Evolutionary conservation across 1,139 yeast genomes (phyloP), one percentile per base, ranked within the genome.

Genomic region (Hyphopichia fennica): DNA sequence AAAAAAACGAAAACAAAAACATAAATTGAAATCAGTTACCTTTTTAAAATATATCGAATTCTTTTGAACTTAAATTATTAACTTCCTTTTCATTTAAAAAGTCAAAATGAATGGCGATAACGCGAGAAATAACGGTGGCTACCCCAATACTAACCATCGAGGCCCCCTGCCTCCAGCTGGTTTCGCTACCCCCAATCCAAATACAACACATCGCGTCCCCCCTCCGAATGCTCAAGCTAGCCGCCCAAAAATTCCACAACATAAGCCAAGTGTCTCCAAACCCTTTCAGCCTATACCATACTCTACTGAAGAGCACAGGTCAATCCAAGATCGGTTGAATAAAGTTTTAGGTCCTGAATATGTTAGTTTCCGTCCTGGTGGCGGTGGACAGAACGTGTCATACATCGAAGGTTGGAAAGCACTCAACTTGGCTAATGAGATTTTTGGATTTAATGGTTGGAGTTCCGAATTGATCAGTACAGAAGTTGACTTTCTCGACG

Each of bases 291-390:
- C 69, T 3, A 53, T 56, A 2, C 62, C 69, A n/a, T 75, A 72
- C 49, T 55, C 67, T 0, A 53, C 50, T 39, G 74, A 69, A 35
- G 83, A 79, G 44, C 56, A 62, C 14, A 52, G 53, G 6, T 53
- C 67, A 3, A 75, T 79, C 37, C 74, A 69, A 48, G 51, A 50
- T 19, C 67, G 72, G 16, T 63, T 86, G 34, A 81, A 81, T 48
- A 80, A 77, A 51, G 81, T 82, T 23, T 69, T 90, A 28, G 99
- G 99, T 0, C 97, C 98, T 0, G 98, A 91, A 61, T 91, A 81
- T 56, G 83, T 93, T 27, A 82, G 96, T 33, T 79, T 81, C 39
- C 74, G 98, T 34, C 84, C 91, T 2, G 95, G 91, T 1, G 89
- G 84, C 22, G 89, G 89, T 2, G 83, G 85, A 7, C 72, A 72